These are phyloP conservation scores for Pugionium dolabratum DNA, from an alignment of 345 rosid species.

Conservation along the genomic window DNA sequence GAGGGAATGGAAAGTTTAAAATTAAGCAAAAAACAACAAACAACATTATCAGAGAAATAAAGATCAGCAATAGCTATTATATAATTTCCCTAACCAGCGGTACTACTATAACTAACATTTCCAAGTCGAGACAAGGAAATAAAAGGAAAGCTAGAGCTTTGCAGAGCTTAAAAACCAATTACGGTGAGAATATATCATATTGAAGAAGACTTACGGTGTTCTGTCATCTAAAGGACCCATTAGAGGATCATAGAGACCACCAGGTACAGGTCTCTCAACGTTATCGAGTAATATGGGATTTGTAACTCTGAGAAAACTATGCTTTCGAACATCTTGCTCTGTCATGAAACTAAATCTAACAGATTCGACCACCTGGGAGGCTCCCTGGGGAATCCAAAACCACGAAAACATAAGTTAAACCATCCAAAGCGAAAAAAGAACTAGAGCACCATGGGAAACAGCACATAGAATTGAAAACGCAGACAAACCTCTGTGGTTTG, in stretches of 20 bases:
- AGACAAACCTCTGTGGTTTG: conserved; percentile 39
- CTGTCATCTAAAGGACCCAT: conserved; percentile 53
- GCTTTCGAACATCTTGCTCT: conserved; percentile 53
- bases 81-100: conserved; percentile 1
- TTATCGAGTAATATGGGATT: conserved; percentile 46
- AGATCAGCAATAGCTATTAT: neutral
- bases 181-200: neutral
- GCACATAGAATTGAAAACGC: neutral
- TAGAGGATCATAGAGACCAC: conserved; percentile 61
- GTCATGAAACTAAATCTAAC: conserved; percentile 56
- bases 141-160: conserved; percentile 2
- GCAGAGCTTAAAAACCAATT: neutral
- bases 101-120: conserved; percentile 1
- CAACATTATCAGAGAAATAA: neutral
- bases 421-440: neutral
- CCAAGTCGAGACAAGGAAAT: neutral
- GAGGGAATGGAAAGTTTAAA: conserved; percentile 1
- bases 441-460: conserved; percentile 4
- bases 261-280: conserved; percentile 48
- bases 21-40: conserved; percentile 11
- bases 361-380: conserved; percentile 49
- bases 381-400: conserved; percentile 44
- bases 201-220: conserved; percentile 42
- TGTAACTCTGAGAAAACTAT: conserved; percentile 52
- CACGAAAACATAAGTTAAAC: conserved; percentile 4